Base-by-base conservation (phyloP, 2,329 filamentous ascomycete species). In the Rasamsonia emersonii region DNA sequence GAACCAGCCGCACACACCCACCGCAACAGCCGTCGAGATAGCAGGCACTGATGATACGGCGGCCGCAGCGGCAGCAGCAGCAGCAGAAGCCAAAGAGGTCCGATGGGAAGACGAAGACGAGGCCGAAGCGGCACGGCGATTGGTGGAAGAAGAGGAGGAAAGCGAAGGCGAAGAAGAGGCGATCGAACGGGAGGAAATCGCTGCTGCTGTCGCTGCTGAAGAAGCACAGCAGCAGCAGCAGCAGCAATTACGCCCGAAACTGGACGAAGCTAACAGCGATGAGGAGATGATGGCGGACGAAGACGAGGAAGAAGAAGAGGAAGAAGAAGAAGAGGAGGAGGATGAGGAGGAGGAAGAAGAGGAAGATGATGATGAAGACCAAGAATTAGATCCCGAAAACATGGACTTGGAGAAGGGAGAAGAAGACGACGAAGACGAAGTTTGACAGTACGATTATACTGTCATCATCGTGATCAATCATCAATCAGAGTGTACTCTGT, bases 121-220 rank as follows among this genome's bases (percentile, higher is more conserved):
- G 18, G 35, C 5, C 5, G 33, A n/a, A 38, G n/a, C 8, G 27
- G 18, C 16, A 26, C 14, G 23, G 23, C 9, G 3, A 7, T n/a
- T 11, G 2, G 11, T 32, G 26, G 40, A 51, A 9, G 25, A 7
- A 28, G 16, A 24, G 17, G 16, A 18, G 30, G 34, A 48, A 30
- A 47, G 46, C 39, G 49, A 56, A 20, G 49, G 53, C 0, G 49
- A 58, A 19, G 53, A 56, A 29, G 54, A 53, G 29, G 52, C 43
- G 28, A 47, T 50, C 31, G 47, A 56, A 36, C 42, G 52, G 19
- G 44, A 40, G 17, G 53, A 55, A 36, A 47, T 56, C 27, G 50
- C 43, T 10, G 51, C 45, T 9, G 50, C 50, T n/a, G 41, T 42
- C 18, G 45, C 38, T 8, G 23, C 15, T n/a, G 23, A n/a, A n/a